Evolutionary conservation across 2,329 filamentous ascomycete genomes (phyloP).

Genomic region (Coniochaeta hoffmannii): DNA sequence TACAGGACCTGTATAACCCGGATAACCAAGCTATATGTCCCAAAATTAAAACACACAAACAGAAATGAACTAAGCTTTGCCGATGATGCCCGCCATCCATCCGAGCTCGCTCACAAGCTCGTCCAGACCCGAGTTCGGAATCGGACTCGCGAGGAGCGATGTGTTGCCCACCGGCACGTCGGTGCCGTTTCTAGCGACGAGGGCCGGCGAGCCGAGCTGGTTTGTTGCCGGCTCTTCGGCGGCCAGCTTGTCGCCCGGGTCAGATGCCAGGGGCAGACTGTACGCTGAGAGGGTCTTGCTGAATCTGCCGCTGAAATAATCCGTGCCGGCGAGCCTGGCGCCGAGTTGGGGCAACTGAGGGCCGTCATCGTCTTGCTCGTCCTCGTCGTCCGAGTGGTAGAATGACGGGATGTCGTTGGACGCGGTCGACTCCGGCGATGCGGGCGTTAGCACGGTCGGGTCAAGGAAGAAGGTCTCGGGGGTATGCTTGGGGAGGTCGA

Average conservation of each 20-base stretch:
- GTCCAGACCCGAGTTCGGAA: slow-evolving; percentile 24
- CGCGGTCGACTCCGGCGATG: slow-evolving; percentile 29
- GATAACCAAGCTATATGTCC: not conserved
- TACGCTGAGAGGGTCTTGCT: slow-evolving; percentile 30
- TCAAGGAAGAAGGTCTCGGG: slow-evolving; percentile 21
- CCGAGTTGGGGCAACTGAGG: slow-evolving; percentile 26
- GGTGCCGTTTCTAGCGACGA: slow-evolving; percentile 20
- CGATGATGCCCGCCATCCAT: slow-evolving; percentile 43
- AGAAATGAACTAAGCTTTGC: not conserved
- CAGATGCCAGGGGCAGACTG: slow-evolving; percentile 33
- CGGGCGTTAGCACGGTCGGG: slow-evolving; percentile 23
- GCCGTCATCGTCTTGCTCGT: slow-evolving; percentile 32
- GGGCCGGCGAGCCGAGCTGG: slow-evolving; percentile 15
- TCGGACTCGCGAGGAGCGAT: slow-evolving; percentile 18
- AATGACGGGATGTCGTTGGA: slow-evolving; percentile 35
- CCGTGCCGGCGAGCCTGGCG: not conserved
- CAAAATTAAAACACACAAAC: not conserved
- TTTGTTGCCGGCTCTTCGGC: not conserved
- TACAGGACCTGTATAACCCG: not conserved
- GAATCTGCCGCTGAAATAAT: slow-evolving; percentile 17
- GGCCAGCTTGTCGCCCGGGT: slow-evolving; percentile 17
- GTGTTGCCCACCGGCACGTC: slow-evolving; percentile 15
- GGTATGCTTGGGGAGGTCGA: slow-evolving; percentile 17
- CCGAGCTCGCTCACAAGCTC: slow-evolving; percentile 36
- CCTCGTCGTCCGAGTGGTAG: slow-evolving; percentile 31